Conservation (phyloP, 73 alveolate species). For the Breviolum minutum region DNA sequence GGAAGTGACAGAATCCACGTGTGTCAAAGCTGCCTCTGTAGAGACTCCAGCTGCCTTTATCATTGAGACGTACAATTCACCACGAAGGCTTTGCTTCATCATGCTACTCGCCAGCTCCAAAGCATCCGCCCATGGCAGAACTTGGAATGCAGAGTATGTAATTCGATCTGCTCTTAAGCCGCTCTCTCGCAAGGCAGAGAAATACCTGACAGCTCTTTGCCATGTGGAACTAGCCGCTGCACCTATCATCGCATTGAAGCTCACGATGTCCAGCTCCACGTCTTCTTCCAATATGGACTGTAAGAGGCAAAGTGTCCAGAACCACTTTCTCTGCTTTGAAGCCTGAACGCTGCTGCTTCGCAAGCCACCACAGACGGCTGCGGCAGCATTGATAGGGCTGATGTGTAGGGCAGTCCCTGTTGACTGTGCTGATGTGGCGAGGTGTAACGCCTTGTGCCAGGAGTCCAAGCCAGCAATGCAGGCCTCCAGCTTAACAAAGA, state of each 20-base stretch:
- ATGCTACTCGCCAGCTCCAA: neutral
- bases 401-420: neutral
- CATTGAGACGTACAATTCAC: neutral
- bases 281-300: neutral
- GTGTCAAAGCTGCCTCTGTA: neutral
- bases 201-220: neutral
- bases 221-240: neutral
- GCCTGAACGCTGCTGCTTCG: neutral
- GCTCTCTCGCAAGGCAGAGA: neutral
- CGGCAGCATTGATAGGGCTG: constrained; percentile 46
- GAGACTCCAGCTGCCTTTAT: constrained; percentile 2
- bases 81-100: neutral
- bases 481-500: neutral
- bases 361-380: constrained; percentile 44
- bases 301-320: neutral
- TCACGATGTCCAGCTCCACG: constrained; percentile 69
- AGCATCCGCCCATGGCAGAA: neutral
- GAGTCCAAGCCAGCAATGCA: constrained; percentile 36
- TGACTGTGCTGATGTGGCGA: neutral
- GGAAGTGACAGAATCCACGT: neutral
- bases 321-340: neutral
- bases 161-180: neutral
- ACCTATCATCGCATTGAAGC: constrained; percentile 26
- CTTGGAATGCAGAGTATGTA: neutral
- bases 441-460: constrained; percentile 33